Base-by-base conservation (phyloP, 768 basidiomycete genomes). In the Solioccasus polychromus region DNA sequence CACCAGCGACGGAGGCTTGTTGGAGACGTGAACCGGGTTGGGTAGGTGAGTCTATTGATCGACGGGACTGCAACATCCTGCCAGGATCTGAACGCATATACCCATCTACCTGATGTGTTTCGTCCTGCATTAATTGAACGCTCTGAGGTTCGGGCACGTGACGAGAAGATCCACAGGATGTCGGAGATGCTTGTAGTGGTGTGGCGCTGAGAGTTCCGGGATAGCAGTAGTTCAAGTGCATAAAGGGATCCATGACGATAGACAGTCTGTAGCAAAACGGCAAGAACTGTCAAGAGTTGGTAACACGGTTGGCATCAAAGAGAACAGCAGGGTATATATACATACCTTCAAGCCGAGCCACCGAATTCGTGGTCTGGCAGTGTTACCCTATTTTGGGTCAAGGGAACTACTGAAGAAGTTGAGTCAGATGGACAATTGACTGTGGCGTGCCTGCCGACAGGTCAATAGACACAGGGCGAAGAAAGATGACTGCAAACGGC, bases 151-250 rank as follows among this genome's bases (percentile, higher is more conserved):
- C 15, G 17, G 31, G 34, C 12, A 20, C 17, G 12, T 24, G 40
- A 12, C 29, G 36, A 8, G 12, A 18, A 34, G 29, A 22, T 22
- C 10, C 35, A n/a, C n/a, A n/a, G n/a, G n/a, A n/a, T n/a, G n/a
- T n/a, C n/a, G n/a, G n/a, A n/a, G n/a, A n/a, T n/a, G n/a, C n/a
- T n/a, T 17, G 10, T 34, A 17, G 5, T n/a, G 32, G 15, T 12
- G 5, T 10, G 5, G 20, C 18, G 17, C 36, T 39, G n/a, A 39
- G 3, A 2, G 46, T 34, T 35, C 42, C 45, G 18, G 54, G 51
- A 25, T 62, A 59, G 4, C 11, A 12, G 23, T 42, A 52, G 31
- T 62, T 48, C 50, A 57, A 30, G 8, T 52, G 45, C 11, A 35
- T 7, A 11, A 51, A 51, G 41, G 18, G 8, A 18, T 62, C 47